These are phyloP conservation scores for Sporothrix humicola DNA, from an alignment of 2,329 filamentous ascomycete genomes.

Conservation along the genomic window DNA sequence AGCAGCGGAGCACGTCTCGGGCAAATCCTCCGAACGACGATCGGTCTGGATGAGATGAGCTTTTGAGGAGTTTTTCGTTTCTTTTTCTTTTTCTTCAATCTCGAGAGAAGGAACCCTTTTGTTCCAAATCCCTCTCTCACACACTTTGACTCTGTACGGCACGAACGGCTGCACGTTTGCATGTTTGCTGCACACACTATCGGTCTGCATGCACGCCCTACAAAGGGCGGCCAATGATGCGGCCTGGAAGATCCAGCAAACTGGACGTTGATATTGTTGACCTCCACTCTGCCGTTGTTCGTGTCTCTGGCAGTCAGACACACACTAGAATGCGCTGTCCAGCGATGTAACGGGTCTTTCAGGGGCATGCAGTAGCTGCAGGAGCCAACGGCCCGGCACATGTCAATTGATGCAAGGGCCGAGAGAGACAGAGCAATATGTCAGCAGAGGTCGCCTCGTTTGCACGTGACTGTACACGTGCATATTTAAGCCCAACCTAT, in stretches of 20 bases:
- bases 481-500: not conserved
- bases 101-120: not conserved
- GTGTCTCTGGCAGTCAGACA: not conserved
- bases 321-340: slow-evolving; percentile 1
- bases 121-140: not conserved
- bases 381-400: slow-evolving; percentile 8
- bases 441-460: not conserved
- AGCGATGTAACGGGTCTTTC: slow-evolving; percentile 16
- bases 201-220: slow-evolving; percentile 11
- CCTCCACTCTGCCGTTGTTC: not conserved
- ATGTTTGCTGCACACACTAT: slow-evolving; percentile 23
- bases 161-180: not conserved
- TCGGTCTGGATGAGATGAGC: not conserved
- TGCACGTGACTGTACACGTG: slow-evolving; percentile 12
- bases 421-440: not conserved
- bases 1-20: not conserved
- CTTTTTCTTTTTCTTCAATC: not conserved
- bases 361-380: slow-evolving; percentile 21
- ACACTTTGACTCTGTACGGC: not conserved
- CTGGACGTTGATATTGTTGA: too few species aligned
- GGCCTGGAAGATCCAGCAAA: not conserved
- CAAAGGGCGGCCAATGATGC: slow-evolving; percentile 6
- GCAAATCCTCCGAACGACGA: not conserved
- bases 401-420: not conserved
- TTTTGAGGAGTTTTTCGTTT: not conserved